Evolutionary conservation across 2,329 filamentous ascomycete species (phyloP).

Genomic region (Cryphonectria naterciae): DNA sequence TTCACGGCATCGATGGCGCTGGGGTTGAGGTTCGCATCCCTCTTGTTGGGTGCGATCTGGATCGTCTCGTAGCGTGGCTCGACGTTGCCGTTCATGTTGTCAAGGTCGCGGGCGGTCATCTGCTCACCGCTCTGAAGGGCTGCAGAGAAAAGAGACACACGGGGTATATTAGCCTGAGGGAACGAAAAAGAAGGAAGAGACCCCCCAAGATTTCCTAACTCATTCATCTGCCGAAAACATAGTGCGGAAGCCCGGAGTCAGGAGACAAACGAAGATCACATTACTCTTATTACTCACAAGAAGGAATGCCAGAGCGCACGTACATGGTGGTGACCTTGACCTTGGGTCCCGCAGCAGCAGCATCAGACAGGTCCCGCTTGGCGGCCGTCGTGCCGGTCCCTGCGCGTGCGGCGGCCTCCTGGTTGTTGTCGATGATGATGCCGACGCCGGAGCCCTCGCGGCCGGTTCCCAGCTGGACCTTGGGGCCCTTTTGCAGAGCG

Average conservation of each 20-base stretch:
- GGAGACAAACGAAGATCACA: conserved; percentile 15
- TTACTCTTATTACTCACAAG: conserved; percentile 43
- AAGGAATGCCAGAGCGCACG: conserved; percentile 48
- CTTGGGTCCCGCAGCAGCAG: conserved; percentile 42
- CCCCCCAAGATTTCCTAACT: not conserved
- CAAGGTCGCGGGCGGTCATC: conserved; percentile 27
- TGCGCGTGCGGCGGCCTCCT: conserved; percentile 29
- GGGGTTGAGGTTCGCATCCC: conserved; percentile 21
- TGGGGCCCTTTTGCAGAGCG: conserved; percentile 50
- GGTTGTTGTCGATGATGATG: conserved; percentile 41
- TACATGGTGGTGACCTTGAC: conserved; percentile 53
- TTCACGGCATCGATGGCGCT: conserved; percentile 48
- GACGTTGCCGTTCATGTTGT: conserved; percentile 20
- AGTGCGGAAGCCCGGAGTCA: not conserved
- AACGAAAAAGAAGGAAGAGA: not conserved
- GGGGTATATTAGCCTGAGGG: not conserved
- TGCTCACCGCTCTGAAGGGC: conserved; percentile 36
- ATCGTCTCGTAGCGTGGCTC: conserved; percentile 25
- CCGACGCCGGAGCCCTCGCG: conserved; percentile 46
- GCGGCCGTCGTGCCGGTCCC: conserved; percentile 18
- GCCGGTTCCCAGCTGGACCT: conserved; percentile 53
- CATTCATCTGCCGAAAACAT: not conserved
- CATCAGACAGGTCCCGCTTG: conserved; percentile 32
- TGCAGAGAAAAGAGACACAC: conserved; percentile 18
- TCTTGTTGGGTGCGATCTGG: conserved; percentile 27